These are phyloP conservation scores for Tricholoma sp. DNA, from an alignment of 768 basidiomycete species.

Conservation along the genomic window DNA sequence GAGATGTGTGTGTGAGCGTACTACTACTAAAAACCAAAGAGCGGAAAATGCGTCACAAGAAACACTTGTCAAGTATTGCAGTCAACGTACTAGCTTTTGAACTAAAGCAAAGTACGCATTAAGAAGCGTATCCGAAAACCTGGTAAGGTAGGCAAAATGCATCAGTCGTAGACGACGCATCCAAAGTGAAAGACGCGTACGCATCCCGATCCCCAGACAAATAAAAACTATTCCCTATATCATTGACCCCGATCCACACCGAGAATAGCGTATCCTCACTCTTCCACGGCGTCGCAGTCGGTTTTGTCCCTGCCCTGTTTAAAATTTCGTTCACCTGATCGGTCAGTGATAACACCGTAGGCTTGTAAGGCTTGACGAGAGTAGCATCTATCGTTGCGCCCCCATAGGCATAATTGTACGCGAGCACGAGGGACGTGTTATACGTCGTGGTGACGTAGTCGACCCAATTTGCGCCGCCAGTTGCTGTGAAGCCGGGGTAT, in stretches of 20 bases:
- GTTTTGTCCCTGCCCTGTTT: constrained; percentile 38
- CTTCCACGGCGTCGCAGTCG: constrained; percentile 50
- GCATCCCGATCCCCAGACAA: constrained; percentile 40
- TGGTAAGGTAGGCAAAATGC: constrained; percentile 12
- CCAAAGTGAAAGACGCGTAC: constrained; percentile 26
- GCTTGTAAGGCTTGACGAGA: constrained; percentile 48
- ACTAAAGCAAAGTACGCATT: constrained; percentile 46
- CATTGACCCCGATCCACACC: constrained; percentile 72
- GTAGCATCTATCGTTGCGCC: constrained; percentile 59
- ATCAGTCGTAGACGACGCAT: not conserved
- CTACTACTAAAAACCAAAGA: constrained; percentile 26
- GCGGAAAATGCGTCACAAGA: not conserved
- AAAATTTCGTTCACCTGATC: constrained; percentile 64
- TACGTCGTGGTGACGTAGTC: constrained; percentile 45
- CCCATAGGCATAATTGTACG: constrained; percentile 64
- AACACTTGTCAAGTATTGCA: not conserved
- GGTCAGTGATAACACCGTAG: constrained; percentile 47
- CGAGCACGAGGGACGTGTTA: constrained; percentile 50
- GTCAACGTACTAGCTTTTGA: constrained; percentile 38
- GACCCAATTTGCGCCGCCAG: constrained; percentile 57
- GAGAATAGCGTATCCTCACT: constrained; percentile 54
- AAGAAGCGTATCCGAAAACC: constrained; percentile 45
- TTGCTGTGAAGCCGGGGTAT: constrained; percentile 49
- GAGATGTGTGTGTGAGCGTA: constrained; percentile 11
- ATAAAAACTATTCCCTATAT: constrained; percentile 54